Conservation (phyloP, 495 filamentous ascomycete genomes). For the Penicillium macrosclerotiorum region DNA sequence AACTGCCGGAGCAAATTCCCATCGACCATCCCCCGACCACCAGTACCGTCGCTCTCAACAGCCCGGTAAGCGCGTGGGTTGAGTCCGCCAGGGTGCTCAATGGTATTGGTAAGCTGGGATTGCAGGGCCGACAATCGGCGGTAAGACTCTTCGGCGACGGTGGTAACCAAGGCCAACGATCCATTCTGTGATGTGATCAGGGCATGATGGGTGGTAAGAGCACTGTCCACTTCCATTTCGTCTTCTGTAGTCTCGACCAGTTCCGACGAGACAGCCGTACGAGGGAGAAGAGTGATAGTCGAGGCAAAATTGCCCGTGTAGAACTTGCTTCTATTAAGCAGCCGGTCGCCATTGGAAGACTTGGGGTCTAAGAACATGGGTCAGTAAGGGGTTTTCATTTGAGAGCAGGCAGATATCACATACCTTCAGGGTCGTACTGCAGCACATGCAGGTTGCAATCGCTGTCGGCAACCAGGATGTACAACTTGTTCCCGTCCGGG, state of each 20-base stretch:
- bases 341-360: slow-evolving; percentile 81
- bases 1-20: slow-evolving; percentile 61
- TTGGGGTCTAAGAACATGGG: slow-evolving; percentile 68
- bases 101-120: slow-evolving; percentile 69
- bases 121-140: slow-evolving; percentile 80
- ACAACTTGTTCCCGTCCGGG: slow-evolving; percentile 78
- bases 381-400: slow-evolving; percentile 2
- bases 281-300: slow-evolving; percentile 72
- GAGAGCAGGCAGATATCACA: slow-evolving; percentile 12
- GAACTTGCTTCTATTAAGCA: slow-evolving; percentile 85
- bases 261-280: slow-evolving; percentile 50
- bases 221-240: slow-evolving; percentile 39
- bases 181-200: slow-evolving; percentile 74
- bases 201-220: slow-evolving; percentile 48
- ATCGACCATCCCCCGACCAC: slow-evolving; percentile 61
- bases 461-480: slow-evolving; percentile 77
- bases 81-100: slow-evolving; percentile 73
- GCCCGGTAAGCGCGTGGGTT: slow-evolving; percentile 78
- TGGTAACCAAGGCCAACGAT: slow-evolving; percentile 69
- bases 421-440: slow-evolving; percentile 91
- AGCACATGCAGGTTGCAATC: slow-evolving; percentile 83
- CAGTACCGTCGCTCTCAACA: slow-evolving; percentile 46
- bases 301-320: slow-evolving; percentile 76
- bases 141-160: slow-evolving; percentile 76
- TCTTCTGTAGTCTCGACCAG: slow-evolving; percentile 30